Evolutionary conservation across 1,284 basidiomycete species (phyloP), one percentile per base, ranked within the genome.

Genomic region (Tilletia setariae): DNA sequence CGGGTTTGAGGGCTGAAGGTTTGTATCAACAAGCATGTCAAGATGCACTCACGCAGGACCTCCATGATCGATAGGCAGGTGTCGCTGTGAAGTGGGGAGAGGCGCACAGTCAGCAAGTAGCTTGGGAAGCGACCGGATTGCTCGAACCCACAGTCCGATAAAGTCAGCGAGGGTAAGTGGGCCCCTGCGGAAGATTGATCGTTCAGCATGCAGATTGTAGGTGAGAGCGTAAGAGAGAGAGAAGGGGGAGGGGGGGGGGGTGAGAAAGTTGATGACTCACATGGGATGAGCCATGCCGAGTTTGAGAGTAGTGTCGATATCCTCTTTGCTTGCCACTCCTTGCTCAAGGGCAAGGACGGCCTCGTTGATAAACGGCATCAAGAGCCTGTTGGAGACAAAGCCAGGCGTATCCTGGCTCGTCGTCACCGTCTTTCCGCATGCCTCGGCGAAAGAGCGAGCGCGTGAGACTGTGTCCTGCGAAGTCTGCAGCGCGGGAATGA

Each of bases 271-370:
- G n/a, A n/a, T n/a, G n/a, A 32, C 56, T 32, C 15, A 61, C 92
- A 96, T 96, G 1, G 94, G 94, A 80, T 97, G 94, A 71, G 90
- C 91, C 93, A 96, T 97, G 62, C 94, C 95, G 19, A 96, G 86
- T 78, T 89, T 90, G 67, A 98, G 87, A 0, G 93, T 96, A 74
- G 90, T 93, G 84, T 98, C 95, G 73, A 98, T 97, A 81, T 98
- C 93, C 69, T 97, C 93, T 53, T 91, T 88, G 1, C 92, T 91
- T 0, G 93, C 94, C 25, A 90, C 88, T 6, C 93, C 93, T 88
- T 92, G 91, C 84, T 96, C 94, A 2, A 96, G 86, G 72, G 90
- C 90, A 88, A 95, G 91, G 75, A 97, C 91, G 0, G 94, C 94
- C 88, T 94, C 83, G 76, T 94, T 94, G 78, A 94, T 90, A 82